Conservation (phyloP, 495 filamentous ascomycete species). For the Diplogelasinospora grovesii region DNA sequence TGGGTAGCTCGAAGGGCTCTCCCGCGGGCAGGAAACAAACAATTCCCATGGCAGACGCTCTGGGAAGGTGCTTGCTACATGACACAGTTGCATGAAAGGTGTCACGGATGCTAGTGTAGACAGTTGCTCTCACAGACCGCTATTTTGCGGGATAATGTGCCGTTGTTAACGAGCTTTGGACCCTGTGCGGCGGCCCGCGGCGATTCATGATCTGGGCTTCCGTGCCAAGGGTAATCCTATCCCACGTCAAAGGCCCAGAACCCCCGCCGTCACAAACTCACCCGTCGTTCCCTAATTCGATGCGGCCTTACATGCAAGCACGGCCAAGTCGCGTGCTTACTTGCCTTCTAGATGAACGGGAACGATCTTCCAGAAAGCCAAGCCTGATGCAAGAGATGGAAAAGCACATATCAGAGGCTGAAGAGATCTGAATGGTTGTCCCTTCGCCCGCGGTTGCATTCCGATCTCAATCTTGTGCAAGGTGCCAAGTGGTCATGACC, state of each 20-base stretch:
- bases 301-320: not conserved
- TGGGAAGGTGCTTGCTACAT: too few relatives aligned
- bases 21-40: too few relatives aligned
- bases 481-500: constrained; percentile 23
- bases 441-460: constrained; percentile 14
- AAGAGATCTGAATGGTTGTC: constrained; percentile 6
- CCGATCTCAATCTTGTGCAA: constrained; percentile 27
- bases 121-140: constrained; percentile 20
- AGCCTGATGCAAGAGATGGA: too few relatives aligned
- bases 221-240: too few relatives aligned
- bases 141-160: constrained; percentile 20
- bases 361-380: too few relatives aligned
- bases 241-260: too few relatives aligned
- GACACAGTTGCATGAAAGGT: too few relatives aligned
- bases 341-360: too few relatives aligned
- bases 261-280: not conserved
- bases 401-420: too few relatives aligned
- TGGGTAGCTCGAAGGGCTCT: too few relatives aligned
- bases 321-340: constrained; percentile 2
- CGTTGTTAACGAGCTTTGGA: not conserved
- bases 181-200: not conserved
- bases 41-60: not conserved
- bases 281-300: not conserved
- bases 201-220: constrained; percentile 1
- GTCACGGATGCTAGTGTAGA: too few relatives aligned